phyloP scores from a whole-genome alignment of 2,329 filamentous ascomycete genomes.

The Arthrobotrys sphaeroides region DNA sequence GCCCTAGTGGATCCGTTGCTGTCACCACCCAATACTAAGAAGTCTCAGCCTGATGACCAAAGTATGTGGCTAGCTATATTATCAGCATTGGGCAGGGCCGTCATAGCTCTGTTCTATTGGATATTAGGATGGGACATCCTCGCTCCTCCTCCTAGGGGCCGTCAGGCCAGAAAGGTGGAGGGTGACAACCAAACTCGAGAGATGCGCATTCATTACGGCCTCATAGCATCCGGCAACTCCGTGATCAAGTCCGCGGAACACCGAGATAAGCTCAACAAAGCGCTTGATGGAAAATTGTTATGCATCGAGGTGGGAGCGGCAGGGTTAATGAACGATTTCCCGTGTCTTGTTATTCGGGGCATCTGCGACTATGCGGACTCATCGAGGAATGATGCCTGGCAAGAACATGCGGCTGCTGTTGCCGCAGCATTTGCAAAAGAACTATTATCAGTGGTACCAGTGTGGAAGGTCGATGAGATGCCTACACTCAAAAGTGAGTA shows the following conservation, averaged over 20 bases:
- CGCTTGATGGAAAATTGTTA: not conserved
- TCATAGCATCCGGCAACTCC: not conserved
- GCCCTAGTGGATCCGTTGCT: not conserved
- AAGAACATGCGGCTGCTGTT: not conserved
- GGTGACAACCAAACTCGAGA: not conserved
- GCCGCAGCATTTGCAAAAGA: conserved; percentile 4
- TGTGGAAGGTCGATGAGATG: not conserved
- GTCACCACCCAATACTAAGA: too few species aligned
- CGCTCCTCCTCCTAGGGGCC: too few species aligned
- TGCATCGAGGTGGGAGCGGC: conserved; percentile 1
- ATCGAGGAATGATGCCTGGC: not conserved
- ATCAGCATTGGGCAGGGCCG: too few species aligned
- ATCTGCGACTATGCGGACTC: not conserved
- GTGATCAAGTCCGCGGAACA: not conserved
- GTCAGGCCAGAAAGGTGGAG: too few species aligned
- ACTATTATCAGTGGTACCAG: conserved; percentile 1
- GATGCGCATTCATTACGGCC: not conserved
- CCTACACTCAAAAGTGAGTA: conserved; percentile 1
- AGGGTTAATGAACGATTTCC: not conserved
- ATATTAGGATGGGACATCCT: too few species aligned
- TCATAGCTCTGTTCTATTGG: too few species aligned
- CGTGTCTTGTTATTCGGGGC: conserved; percentile 3
- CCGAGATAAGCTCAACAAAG: not conserved
- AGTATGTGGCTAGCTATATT: too few species aligned
- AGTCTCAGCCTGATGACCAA: too few species aligned